Evolutionary conservation across 208 protist species (phyloP), one percentile per base, ranked within the genome.

Genomic region (Balamuthia mandrillaris): DNA sequence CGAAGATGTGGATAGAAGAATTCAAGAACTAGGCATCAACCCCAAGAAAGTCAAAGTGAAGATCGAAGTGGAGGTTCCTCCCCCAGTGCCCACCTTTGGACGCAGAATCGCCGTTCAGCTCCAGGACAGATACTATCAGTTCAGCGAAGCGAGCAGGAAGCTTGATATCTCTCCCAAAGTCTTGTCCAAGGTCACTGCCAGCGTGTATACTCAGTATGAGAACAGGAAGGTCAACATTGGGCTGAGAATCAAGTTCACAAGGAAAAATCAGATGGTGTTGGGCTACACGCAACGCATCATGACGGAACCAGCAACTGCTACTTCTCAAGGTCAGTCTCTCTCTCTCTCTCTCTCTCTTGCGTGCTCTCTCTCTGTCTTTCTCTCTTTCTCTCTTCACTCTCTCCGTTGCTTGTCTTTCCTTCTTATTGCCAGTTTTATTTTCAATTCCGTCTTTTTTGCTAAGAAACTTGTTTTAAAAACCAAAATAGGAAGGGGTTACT

Each of bases 211-310:
- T 18, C 72, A 81, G 10, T 37, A 61, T n/a, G 45, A 81, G 47
- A 81, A 81, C 51, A 56, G 72, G 39, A 81, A 81, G 47, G 44
- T 81, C 72, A 81, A 81, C 47, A 81, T 81, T 37, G 72, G 72
- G 0, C n/a, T 81, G 72, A 29, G 72, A 35, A 81, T 81, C 51
- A 81, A 81, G 72, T 81, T 81, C 47, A 81, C 72, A 37, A 27
- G 72, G 29, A 81, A 81, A 49, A 49, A 49, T 21, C 72, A 81
- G 35, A 41, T 60, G 51, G 44, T 81, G 51, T 18, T 81, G 27
- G 72, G 72, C 27, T 81, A 81, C 72, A 81, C 72, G 14, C 72
- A 81, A 37, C 44, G 72, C 27, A 81, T 81, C 31, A n/a, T n/a
- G n/a, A n/a, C n/a, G n/a, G n/a, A n/a, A n/a, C n/a, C n/a, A n/a